Evolutionary conservation across 441 rosid genomes (phyloP).

Genomic region (Erodium trifolium): DNA sequence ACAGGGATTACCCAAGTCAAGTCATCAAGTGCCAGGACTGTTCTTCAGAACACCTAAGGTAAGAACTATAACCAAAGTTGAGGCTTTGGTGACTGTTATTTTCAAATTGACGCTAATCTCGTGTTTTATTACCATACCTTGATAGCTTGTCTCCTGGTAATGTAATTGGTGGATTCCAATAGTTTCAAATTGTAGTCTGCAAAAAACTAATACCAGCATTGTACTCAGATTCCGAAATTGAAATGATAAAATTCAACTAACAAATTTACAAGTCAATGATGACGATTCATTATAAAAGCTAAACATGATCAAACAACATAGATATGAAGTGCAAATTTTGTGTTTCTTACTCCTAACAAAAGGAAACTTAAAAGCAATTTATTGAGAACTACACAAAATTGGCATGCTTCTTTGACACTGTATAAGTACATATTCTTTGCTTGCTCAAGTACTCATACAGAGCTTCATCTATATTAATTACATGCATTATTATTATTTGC

Average conservation of each 20-base stretch:
- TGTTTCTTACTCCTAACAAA: neutral
- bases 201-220: conserved; percentile 51
- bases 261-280: neutral
- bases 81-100: neutral
- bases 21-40: no score
- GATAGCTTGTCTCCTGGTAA: conserved; percentile 84
- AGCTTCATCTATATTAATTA: no score
- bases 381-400: conserved; percentile 1
- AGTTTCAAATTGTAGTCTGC: conserved; percentile 73
- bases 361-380: neutral
- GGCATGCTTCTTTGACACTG: neutral
- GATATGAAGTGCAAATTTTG: neutral
- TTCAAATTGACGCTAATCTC: neutral
- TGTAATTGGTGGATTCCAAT: conserved; percentile 78
- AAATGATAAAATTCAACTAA: neutral
- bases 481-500: no score
- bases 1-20: neutral
- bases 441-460: no score
- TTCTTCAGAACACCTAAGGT: no score
- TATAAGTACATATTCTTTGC: no score
- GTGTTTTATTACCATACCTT: conserved; percentile 34
- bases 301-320: neutral
- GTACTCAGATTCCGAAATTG: neutral
- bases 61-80: no score
- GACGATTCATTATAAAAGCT: neutral